Conservation (phyloP, 2,329 filamentous ascomycete genomes). For the Sodiomyces alkalinus region DNA sequence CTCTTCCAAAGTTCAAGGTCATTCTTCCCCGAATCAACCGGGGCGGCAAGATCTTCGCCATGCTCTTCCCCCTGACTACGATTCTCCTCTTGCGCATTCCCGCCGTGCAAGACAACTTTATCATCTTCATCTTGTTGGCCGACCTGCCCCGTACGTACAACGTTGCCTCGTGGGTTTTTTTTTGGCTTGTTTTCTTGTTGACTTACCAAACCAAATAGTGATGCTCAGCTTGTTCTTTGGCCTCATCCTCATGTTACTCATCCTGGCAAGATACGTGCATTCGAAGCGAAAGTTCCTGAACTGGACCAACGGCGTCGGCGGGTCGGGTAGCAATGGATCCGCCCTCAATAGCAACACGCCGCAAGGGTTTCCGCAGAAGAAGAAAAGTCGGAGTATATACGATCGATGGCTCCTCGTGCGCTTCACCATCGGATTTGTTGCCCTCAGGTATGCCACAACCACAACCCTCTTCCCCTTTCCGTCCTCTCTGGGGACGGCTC, state of each 20-base stretch:
- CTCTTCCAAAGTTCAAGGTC: conserved; percentile 1
- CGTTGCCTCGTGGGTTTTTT: too few relatives aligned
- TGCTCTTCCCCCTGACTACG: conserved; percentile 1
- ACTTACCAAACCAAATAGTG: too few relatives aligned
- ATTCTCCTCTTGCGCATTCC: neutral
- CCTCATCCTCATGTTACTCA: neutral
- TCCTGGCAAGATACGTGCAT: neutral
- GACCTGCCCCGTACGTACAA: conserved; percentile 8
- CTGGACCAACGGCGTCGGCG: too few relatives aligned
- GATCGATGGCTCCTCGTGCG: conserved; percentile 28
- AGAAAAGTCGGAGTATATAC: conserved; percentile 19
- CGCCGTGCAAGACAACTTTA: neutral
- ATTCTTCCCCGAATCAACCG: conserved; percentile 2
- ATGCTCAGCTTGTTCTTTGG: neutral
- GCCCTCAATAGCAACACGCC: conserved; percentile 4
- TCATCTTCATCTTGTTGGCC: conserved; percentile 1
- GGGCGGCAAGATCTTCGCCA: neutral
- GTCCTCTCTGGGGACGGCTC: too few relatives aligned
- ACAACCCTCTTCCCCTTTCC: too few relatives aligned
- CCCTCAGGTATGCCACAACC: conserved; percentile 24
- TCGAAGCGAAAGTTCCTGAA: conserved; percentile 5
- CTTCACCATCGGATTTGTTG: conserved; percentile 26
- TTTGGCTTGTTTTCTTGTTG: too few relatives aligned
- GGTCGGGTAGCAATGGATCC: neutral
- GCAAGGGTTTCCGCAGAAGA: conserved; percentile 3